Conservation (phyloP, 148 eudicot genomes). For the Nepenthes gracilis region DNA sequence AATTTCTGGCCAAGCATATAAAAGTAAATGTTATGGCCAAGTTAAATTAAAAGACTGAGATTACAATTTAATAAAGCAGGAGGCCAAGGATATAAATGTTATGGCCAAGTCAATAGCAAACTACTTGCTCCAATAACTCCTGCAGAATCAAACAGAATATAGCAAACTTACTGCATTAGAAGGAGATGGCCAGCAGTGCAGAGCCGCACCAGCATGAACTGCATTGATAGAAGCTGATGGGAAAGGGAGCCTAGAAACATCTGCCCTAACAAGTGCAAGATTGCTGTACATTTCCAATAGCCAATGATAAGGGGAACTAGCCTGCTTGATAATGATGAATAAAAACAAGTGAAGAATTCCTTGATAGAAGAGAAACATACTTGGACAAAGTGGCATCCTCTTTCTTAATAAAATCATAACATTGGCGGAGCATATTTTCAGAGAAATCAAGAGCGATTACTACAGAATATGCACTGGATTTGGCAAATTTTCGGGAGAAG, state of each 20-base stretch:
- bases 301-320: slow-evolving; percentile 8
- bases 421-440: slow-evolving; percentile 95
- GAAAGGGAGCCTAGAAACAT: slow-evolving; percentile 93
- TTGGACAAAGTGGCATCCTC: slow-evolving; percentile 47
- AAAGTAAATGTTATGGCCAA: no score
- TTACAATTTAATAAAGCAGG: no score
- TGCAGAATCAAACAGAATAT: no score
- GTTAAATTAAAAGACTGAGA: no score
- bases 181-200: slow-evolving; percentile 99
- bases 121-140: no score
- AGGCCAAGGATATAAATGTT: no score
- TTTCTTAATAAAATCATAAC: slow-evolving; percentile 67
- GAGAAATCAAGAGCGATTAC: slow-evolving; percentile 93
- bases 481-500: slow-evolving; percentile 83
- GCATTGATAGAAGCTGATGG: slow-evolving; percentile 86
- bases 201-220: slow-evolving; percentile 99
- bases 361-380: slow-evolving; percentile 23
- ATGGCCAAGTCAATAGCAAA: no score
- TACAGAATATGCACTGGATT: slow-evolving; percentile 61
- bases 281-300: slow-evolving; percentile 43
- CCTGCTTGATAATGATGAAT: background rate
- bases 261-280: slow-evolving; percentile 94
- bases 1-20: background rate
- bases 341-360: background rate
- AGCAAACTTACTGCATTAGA: slow-evolving; percentile 74